Evolutionary conservation across 169 alveolate species (phyloP), one percentile per base, ranked within the genome.

Genomic region (Plasmodium coatneyi): DNA sequence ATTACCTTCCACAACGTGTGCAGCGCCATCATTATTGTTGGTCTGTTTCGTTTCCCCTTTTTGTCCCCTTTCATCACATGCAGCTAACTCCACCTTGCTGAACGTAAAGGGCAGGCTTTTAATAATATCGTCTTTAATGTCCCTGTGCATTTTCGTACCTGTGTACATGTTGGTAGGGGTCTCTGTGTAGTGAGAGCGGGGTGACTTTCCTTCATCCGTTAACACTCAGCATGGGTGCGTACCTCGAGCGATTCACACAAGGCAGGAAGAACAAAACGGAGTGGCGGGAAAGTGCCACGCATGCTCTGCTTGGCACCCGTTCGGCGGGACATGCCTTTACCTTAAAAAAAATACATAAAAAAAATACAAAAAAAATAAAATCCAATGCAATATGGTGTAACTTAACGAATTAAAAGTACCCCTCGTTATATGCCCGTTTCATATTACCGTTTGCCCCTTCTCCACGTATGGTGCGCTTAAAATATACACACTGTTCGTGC

Each of bases 91-190:
- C 12, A 76, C 60, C n/a, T 76, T 56, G 43, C 39, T 86, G 79
- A 86, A 86, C 28, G 52, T 76, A 43, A 86, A 86, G n/a, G 93
- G 93, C 0, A 86, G 41, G 66, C 60, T 86, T n/a, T 76, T 76
- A 76, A 86, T 86, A 19, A 86, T n/a, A 3, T 86, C 93, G 7
- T 86, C 34, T 19, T 86, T 72, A 49, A 86, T 86, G n/a, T 86
- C 93, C 14, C 71, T 7, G 70, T 76, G 60, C 93, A 76, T 86
- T 10, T 83, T 71, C 10, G 19, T 71, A 9, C 0, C 34, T 52
- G 30, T 56, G 19, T 19, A 32, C 39, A 32, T 32, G 39, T 56
- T 41, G 49, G 49, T 41, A 41, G 12, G 54, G 54, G n/a, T 43
- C 54, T 43, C 54, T 43, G n/a, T 43, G 54, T 43, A 12, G 54